phyloP scores from a whole-genome alignment of 2,329 filamentous ascomycete genomes.

The Fusarium lateritium region DNA sequence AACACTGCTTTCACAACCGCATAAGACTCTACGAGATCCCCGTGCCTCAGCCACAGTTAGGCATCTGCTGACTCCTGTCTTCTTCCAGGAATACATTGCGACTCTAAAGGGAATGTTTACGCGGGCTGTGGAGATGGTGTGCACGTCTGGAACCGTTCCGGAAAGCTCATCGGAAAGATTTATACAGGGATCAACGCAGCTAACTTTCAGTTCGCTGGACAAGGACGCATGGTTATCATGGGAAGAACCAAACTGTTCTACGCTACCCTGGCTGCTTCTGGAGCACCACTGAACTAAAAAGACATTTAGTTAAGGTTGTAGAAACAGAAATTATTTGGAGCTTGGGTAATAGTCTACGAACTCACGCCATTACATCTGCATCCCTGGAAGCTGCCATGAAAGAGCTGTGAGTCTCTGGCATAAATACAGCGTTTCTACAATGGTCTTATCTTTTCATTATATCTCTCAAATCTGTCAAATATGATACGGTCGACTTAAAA shows the following conservation, averaged over 20 bases:
- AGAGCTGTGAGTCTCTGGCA: too few species aligned
- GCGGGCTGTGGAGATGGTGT: constrained; percentile 64
- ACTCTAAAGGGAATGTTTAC: constrained; percentile 70
- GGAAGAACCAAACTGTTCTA: constrained; percentile 56
- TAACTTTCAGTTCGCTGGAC: constrained; percentile 62
- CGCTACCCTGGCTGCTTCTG: constrained; percentile 45
- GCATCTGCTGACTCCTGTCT: not conserved
- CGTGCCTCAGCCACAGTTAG: too few species aligned
- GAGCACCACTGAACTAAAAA: constrained; percentile 27
- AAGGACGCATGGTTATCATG: constrained; percentile 55
- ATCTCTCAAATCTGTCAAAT: too few species aligned
- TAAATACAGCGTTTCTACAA: too few species aligned
- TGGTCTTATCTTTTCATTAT: too few species aligned
- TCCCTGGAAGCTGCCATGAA: too few species aligned
- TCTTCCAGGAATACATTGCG: constrained; percentile 66
- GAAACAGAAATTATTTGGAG: not conserved
- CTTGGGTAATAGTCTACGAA: too few species aligned
- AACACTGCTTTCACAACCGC: not conserved
- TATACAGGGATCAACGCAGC: constrained; percentile 61
- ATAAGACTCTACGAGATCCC: too few species aligned
- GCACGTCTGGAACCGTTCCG: constrained; percentile 63
- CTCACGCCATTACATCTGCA: too few species aligned
- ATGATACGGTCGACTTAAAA: too few species aligned
- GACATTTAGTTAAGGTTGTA: too few species aligned
- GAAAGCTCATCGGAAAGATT: constrained; percentile 69